phyloP scores from a whole-genome alignment of 352 stramenopile species.

The Pythium dissotocum region DNA sequence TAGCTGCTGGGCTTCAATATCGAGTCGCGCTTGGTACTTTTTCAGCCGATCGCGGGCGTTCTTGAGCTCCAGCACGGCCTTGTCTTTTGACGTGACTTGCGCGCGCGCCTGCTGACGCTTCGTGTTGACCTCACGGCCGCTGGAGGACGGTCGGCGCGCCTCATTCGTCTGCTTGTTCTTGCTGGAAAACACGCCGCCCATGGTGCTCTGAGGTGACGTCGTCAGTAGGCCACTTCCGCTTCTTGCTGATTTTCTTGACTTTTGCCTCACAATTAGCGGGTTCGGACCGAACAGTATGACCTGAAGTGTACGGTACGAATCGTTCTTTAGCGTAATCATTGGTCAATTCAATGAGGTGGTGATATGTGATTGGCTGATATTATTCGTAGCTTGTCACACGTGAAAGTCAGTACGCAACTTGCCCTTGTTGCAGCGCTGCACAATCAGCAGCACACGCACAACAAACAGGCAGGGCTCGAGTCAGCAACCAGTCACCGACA shows the following conservation, averaged over 20 bases:
- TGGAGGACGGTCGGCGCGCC: slow-evolving; percentile 1
- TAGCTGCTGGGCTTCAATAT: slow-evolving; percentile 79
- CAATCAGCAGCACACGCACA: neutral
- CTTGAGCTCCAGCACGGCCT: slow-evolving; percentile 88
- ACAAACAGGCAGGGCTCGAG: neutral
- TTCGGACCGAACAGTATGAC: neutral
- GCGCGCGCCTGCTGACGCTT: slow-evolving; percentile 40
- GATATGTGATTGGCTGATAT: neutral
- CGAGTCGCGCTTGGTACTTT: slow-evolving; percentile 82
- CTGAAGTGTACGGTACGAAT: slow-evolving; percentile 1
- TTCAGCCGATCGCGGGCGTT: slow-evolving; percentile 85
- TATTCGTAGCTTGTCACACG: neutral
- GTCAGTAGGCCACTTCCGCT: neutral
- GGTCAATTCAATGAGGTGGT: neutral
- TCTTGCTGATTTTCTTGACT: neutral
- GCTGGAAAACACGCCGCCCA: slow-evolving; percentile 51
- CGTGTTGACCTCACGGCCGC: slow-evolving; percentile 2
- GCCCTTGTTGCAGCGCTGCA: neutral
- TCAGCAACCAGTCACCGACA: neutral
- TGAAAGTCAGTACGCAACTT: neutral
- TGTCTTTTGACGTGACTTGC: slow-evolving; percentile 87
- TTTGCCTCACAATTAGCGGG: neutral
- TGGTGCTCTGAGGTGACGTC: slow-evolving; percentile 16
- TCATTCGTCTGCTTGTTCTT: slow-evolving; percentile 48
- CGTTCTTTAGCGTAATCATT: neutral